Percentiles rank a stretch among this genome's conserved stretches.
phyloP scores from a whole-genome alignment of 805 yeast genomes.

The Sungouiella thailandica region DNA sequence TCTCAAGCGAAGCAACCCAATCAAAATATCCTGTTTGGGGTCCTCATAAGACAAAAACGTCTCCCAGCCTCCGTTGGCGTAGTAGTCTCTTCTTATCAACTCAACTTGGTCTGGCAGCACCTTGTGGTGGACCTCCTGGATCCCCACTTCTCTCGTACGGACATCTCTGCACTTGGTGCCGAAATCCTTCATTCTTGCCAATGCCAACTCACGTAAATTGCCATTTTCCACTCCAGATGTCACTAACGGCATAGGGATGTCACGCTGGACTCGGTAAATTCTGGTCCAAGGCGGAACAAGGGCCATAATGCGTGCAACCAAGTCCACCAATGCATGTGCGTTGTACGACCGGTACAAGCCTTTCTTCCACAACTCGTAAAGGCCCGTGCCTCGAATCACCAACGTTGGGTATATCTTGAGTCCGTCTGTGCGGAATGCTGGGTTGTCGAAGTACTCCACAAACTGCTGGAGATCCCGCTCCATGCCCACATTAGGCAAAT shows the following conservation, averaged over 20 bases:
- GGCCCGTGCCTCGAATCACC: conserved; percentile 95
- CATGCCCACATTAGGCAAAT: conserved; percentile 97
- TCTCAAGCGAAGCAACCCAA: conserved; percentile 84
- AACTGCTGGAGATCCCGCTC: conserved; percentile 96
- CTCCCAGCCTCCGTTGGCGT: conserved; percentile 99
- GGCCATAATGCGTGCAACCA: conserved; percentile 93
- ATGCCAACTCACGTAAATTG: conserved; percentile 87
- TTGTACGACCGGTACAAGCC: conserved; percentile 92
- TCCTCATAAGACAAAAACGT: conserved; percentile 94
- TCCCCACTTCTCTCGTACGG: conserved; percentile 96
- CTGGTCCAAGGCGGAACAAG: conserved; percentile 99
- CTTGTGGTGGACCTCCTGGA: conserved; percentile 96
- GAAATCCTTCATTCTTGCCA: conserved; percentile 96
- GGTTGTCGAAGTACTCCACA: conserved; percentile 93
- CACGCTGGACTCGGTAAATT: conserved; percentile 96
- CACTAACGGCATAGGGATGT: conserved; percentile 98
- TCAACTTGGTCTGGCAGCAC: conserved; percentile 97
- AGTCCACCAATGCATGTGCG: conserved; percentile 88
- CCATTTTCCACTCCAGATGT: conserved; percentile 98
- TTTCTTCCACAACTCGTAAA: conserved; percentile 95
- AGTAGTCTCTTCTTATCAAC: conserved; percentile 88
- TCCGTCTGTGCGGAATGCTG: conserved; percentile 96
- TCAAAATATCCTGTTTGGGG: conserved; percentile 91
- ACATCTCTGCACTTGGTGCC: conserved; percentile 96
- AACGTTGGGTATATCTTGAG: conserved; percentile 91